Evolutionary conservation across 768 basidiomycete genomes (phyloP).

Genomic region (Leccinum rimulosum): DNA sequence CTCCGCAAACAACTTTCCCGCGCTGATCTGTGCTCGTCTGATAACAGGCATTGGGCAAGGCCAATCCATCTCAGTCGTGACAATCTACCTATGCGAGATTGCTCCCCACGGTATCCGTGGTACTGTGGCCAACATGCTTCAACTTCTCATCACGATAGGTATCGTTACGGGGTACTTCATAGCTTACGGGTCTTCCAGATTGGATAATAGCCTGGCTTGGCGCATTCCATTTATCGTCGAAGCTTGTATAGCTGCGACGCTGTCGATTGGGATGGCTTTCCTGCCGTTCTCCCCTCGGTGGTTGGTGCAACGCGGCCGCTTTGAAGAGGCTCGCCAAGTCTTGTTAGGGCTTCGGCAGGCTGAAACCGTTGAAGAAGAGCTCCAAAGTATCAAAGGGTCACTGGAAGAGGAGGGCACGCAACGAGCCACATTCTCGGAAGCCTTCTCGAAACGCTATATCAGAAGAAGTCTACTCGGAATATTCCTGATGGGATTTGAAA

Average conservation of each 20-base stretch:
- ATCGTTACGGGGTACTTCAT: conserved; percentile 36
- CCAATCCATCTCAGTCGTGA: conserved; percentile 42
- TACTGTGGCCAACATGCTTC: conserved; percentile 38
- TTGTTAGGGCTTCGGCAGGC: conserved; percentile 19
- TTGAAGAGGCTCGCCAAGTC: conserved; percentile 32
- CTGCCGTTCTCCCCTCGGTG: conserved; percentile 23
- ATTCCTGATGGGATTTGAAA: conserved; percentile 45
- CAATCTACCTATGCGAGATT: conserved; percentile 41
- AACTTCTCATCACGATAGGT: conserved; percentile 44
- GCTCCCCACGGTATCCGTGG: conserved; percentile 43
- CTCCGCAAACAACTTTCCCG: conserved; percentile 32
- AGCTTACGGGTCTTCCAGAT: conserved; percentile 24
- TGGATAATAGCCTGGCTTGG: conserved; percentile 26
- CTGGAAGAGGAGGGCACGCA: conserved; percentile 22
- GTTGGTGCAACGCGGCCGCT: conserved; percentile 33
- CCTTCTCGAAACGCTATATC: conserved; percentile 30
- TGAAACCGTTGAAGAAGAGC: conserved; percentile 20
- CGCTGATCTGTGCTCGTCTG: conserved; percentile 44
- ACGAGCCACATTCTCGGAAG: conserved; percentile 24
- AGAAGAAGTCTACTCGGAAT: conserved; percentile 39
- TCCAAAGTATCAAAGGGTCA: conserved; percentile 17
- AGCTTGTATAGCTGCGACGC: conserved; percentile 15
- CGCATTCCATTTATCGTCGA: conserved; percentile 28
- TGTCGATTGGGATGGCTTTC: conserved; percentile 25
- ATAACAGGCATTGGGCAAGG: conserved; percentile 48